Conservation (phyloP, 2,329 filamentous ascomycete species). For the Pyrenochaeta sp. region DNA sequence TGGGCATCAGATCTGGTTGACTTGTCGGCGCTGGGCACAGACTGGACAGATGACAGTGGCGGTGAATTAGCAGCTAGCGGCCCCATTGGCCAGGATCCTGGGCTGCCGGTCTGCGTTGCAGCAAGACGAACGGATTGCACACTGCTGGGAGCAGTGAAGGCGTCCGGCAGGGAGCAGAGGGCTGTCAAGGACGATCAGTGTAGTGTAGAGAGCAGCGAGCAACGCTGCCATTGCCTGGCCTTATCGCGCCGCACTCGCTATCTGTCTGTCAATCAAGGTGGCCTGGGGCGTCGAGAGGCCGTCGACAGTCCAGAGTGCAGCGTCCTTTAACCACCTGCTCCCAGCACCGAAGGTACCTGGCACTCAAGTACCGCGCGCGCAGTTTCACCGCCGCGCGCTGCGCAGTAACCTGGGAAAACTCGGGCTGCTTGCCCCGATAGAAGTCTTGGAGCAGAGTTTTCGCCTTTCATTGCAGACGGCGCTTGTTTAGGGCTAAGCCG, state of each 20-base stretch:
- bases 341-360: slow-evolving; percentile 19
- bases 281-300: too few relatives aligned
- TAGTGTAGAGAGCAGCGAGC: too few relatives aligned
- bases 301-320: too few relatives aligned
- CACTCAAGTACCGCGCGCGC: slow-evolving; percentile 22
- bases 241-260: too few relatives aligned
- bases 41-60: slow-evolving; percentile 21
- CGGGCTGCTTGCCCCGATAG: slow-evolving; percentile 43
- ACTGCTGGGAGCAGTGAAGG: too few relatives aligned
- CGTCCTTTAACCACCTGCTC: too few relatives aligned
- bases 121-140: too few relatives aligned
- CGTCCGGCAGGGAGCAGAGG: too few relatives aligned
- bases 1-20: slow-evolving; percentile 10
- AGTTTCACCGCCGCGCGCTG: slow-evolving; percentile 34
- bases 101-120: too few relatives aligned
- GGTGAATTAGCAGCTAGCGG: slow-evolving; percentile 20
- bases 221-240: too few relatives aligned
- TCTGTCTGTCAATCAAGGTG: too few relatives aligned
- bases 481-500: slow-evolving; percentile 43
- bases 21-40: slow-evolving; percentile 19
- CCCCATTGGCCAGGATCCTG: not conserved
- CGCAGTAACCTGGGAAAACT: slow-evolving; percentile 26
- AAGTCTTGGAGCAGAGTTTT: slow-evolving; percentile 44
- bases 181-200: too few relatives aligned
- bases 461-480: slow-evolving; percentile 33